Percentiles rank a stretch among this genome's conserved stretches.
Evolutionary conservation across 1,284 basidiomycete genomes (phyloP).

Genomic region (Cryptococcus sp.): DNA sequence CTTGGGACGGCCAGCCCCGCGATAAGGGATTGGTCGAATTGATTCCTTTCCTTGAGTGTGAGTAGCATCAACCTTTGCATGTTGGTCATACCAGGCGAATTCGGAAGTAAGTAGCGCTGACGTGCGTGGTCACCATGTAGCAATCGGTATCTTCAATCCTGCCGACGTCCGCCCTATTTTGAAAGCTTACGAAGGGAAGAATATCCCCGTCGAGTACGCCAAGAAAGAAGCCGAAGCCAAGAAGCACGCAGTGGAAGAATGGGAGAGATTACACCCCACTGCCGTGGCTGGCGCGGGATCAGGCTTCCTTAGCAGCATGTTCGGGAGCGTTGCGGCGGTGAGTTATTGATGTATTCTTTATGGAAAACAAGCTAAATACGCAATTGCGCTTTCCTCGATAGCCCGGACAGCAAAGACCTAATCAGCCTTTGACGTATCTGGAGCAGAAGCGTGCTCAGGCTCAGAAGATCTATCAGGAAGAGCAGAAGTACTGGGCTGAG

Average conservation of each 20-base stretch:
- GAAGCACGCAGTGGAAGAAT: conserved; percentile 74
- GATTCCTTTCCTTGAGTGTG: conserved; percentile 97
- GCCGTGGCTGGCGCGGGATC: conserved; percentile 34
- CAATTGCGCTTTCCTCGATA: conserved; percentile 1
- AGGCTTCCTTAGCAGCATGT: conserved; percentile 60
- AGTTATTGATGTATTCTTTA: conserved; percentile 38
- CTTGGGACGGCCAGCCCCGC: conserved; percentile 79
- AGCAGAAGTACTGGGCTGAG: conserved; percentile 80
- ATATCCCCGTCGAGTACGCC: conserved; percentile 86
- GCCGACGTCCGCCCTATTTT: conserved; percentile 84
- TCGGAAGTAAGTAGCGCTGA: background rate
- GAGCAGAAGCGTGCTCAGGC: conserved; percentile 87
- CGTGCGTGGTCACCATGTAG: conserved; percentile 55
- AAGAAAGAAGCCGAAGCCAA: conserved; percentile 82
- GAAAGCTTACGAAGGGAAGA: conserved; percentile 78
- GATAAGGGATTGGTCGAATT: conserved; percentile 83
- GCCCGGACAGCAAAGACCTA: conserved; percentile 38
- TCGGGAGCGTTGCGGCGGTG: conserved; percentile 58
- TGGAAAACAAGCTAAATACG: background rate
- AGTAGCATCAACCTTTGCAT: conserved; percentile 39
- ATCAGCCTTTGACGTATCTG: conserved; percentile 75
- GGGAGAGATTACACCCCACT: conserved; percentile 65
- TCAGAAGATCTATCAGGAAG: conserved; percentile 78
- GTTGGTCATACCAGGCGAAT: background rate
- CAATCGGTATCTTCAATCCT: conserved; percentile 82